Conservation (phyloP, 441 rosid genomes). For the Adansonia rubrostipa region DNA sequence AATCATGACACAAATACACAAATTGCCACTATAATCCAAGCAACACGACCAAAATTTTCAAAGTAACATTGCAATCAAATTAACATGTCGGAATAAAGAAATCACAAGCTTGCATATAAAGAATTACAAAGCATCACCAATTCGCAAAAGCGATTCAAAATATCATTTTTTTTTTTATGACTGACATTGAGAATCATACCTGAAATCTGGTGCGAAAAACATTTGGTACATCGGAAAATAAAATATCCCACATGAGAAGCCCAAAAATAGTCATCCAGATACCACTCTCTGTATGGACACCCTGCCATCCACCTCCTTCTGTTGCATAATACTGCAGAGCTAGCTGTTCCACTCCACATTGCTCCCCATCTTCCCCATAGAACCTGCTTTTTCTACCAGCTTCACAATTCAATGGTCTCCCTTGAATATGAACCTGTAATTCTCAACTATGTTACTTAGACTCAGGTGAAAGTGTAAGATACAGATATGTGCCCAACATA, state of each 20-base stretch:
- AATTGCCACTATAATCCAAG: not conserved
- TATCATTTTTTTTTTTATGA: not conserved
- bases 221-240: conserved; percentile 71
- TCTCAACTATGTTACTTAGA: not conserved
- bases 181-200: conserved; percentile 44
- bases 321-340: conserved; percentile 86
- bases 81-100: not conserved
- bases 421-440: conserved; percentile 72
- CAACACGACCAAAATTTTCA: not conserved
- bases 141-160: not conserved
- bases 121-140: conserved; percentile 10
- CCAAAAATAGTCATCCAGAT: conserved; percentile 91
- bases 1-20: no score
- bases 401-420: conserved; percentile 87
- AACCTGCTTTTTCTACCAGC: conserved; percentile 76
- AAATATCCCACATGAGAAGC: conserved; percentile 89
- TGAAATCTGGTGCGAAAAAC: conserved; percentile 83
- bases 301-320: conserved; percentile 89
- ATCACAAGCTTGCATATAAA: not conserved
- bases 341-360: conserved; percentile 94
- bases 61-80: conserved; percentile 7
- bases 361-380: conserved; percentile 88
- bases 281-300: conserved; percentile 87
- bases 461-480: not conserved
- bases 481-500: not conserved